These are phyloP conservation scores for Tubosaeta sp. DNA, from an alignment of 768 basidiomycete genomes.

Conservation along the genomic window DNA sequence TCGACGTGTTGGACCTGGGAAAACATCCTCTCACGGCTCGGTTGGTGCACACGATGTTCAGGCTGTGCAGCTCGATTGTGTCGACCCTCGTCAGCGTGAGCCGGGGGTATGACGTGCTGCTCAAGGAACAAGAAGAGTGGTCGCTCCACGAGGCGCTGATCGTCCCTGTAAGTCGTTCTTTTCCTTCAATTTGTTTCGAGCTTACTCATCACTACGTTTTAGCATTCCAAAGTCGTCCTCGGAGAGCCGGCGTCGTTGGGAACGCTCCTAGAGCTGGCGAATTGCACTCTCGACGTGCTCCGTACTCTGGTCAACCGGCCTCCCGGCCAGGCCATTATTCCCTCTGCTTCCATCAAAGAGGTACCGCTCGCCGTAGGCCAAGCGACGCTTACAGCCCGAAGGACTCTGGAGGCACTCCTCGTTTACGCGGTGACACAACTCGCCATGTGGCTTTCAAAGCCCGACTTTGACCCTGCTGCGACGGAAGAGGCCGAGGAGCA, in stretches of 20 bases:
- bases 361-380: constrained; percentile 47
- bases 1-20: constrained; percentile 53
- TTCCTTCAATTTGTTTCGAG: background rate
- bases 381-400: constrained; percentile 52
- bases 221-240: constrained; percentile 85
- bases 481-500: constrained; percentile 46
- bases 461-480: constrained; percentile 51
- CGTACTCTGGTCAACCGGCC: constrained; percentile 62
- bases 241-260: constrained; percentile 83
- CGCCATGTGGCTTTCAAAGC: constrained; percentile 72
- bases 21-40: constrained; percentile 71
- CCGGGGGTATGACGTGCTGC: constrained; percentile 62
- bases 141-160: constrained; percentile 62
- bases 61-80: constrained; percentile 65
- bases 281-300: constrained; percentile 70
- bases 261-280: constrained; percentile 81
- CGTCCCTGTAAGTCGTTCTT: constrained; percentile 55
- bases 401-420: constrained; percentile 63
- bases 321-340: constrained; percentile 49
- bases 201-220: background rate
- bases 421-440: constrained; percentile 75
- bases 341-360: constrained; percentile 28
- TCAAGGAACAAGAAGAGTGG: constrained; percentile 68
- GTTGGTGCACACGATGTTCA: constrained; percentile 68
- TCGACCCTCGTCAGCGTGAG: constrained; percentile 68